Percentiles rank a stretch among this genome's conserved stretches.
These are phyloP conservation scores for Warburgia ugandensis DNA, from an alignment of 164 flowering plant genomes.

Conservation along the genomic window DNA sequence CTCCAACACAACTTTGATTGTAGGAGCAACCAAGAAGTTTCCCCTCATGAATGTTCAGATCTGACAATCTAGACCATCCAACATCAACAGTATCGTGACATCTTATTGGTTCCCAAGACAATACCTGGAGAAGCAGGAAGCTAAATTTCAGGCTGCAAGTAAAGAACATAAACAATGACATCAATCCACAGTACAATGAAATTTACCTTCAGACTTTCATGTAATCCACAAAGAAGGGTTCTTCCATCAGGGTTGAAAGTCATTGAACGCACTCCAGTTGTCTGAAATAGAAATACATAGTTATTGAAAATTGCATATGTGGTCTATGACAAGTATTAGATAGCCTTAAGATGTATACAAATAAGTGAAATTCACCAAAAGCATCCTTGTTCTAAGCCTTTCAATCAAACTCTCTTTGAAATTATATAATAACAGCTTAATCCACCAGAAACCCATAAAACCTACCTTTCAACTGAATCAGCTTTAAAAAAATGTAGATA, in stretches of 20 bases:
- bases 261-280: slow-evolving; percentile 79
- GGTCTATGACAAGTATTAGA: too few relatives aligned
- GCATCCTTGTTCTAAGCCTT: too few relatives aligned
- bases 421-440: too few relatives aligned
- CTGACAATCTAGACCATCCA: slow-evolving; percentile 97
- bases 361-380: too few relatives aligned
- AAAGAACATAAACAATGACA: slow-evolving; percentile 1
- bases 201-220: slow-evolving; percentile 81
- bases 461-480: too few relatives aligned
- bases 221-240: slow-evolving; percentile 88
- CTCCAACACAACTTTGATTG: slow-evolving; percentile 98
- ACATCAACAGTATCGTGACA: slow-evolving; percentile 93
- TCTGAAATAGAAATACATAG: slow-evolving; percentile 32
- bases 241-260: slow-evolving; percentile 96
- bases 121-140: slow-evolving; percentile 41
- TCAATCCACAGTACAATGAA: background rate
- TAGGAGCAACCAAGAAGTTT: slow-evolving; percentile 98
- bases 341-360: too few relatives aligned
- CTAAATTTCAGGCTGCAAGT: background rate
- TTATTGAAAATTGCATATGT: too few relatives aligned
- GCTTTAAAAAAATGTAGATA: too few relatives aligned
- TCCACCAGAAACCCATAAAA: too few relatives aligned
- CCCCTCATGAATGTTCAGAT: slow-evolving; percentile 90
- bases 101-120: slow-evolving; percentile 93
- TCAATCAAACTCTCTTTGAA: too few relatives aligned